phyloP scores from a whole-genome alignment of 1,284 basidiomycete genomes.

The Wallemia ichthyophaga region DNA sequence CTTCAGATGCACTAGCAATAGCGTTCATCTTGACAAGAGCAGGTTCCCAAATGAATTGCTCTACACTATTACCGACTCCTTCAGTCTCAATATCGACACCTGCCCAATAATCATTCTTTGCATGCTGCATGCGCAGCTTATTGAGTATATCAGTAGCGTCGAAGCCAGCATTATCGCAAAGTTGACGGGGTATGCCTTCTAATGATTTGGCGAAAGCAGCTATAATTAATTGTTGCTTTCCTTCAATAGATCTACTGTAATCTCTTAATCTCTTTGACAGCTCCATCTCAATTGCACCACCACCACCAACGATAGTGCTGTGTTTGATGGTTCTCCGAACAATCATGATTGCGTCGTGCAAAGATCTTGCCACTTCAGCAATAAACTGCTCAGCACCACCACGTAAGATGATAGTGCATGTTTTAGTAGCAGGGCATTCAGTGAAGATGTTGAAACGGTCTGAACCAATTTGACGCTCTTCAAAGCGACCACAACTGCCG shows the following conservation, averaged over 20 bases:
- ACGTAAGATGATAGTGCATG: constrained; percentile 79
- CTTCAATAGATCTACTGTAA: constrained; percentile 69
- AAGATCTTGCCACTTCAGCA: constrained; percentile 82
- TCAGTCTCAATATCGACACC: constrained; percentile 90
- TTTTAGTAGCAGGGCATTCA: constrained; percentile 79
- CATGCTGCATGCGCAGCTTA: constrained; percentile 89
- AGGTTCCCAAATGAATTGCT: constrained; percentile 92
- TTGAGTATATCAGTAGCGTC: constrained; percentile 95
- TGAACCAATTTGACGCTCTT: constrained; percentile 86
- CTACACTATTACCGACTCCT: constrained; percentile 80
- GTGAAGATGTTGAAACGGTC: constrained; percentile 94
- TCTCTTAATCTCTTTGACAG: constrained; percentile 73
- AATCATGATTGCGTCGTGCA: constrained; percentile 99
- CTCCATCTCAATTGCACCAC: constrained; percentile 83
- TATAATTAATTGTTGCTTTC: constrained; percentile 84
- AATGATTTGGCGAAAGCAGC: constrained; percentile 88
- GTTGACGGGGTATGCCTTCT: constrained; percentile 90
- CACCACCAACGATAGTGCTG: constrained; percentile 83
- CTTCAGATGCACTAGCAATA: constrained; percentile 76
- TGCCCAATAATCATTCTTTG: constrained; percentile 53
- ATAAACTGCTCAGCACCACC: constrained; percentile 98
- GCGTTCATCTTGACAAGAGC: constrained; percentile 86
- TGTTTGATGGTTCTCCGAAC: constrained; percentile 91
- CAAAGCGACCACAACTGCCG: constrained; percentile 65
- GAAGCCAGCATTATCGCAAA: constrained; percentile 91